Conservation (phyloP, 306 rosid genomes). For the Begonia masoniana region DNA sequence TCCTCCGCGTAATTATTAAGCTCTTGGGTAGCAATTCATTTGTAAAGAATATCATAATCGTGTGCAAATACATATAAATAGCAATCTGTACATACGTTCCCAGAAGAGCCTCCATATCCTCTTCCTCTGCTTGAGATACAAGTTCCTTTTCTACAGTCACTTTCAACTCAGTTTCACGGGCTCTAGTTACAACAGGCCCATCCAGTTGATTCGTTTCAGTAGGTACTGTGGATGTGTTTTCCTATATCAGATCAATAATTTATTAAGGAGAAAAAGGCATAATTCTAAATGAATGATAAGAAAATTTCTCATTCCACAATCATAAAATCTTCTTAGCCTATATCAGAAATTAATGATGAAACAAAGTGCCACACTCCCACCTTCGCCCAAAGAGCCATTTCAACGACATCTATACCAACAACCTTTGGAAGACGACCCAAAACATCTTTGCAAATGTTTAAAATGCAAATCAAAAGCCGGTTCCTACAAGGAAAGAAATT, state of each 20-base stretch:
- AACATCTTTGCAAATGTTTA: slow-evolving; percentile 75
- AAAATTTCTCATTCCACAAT: too few species aligned
- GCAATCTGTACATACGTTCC: slow-evolving; percentile 57
- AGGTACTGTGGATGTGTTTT: slow-evolving; percentile 53
- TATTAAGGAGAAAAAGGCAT: too few species aligned
- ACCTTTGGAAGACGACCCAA: slow-evolving; percentile 85
- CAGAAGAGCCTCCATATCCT: slow-evolving; percentile 94
- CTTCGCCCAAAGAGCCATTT: slow-evolving; percentile 99
- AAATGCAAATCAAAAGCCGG: slow-evolving; percentile 62
- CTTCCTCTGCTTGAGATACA: slow-evolving; percentile 98
- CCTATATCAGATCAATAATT: slow-evolving; percentile 27
- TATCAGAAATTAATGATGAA: too few species aligned
- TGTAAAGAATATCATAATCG: too few species aligned
- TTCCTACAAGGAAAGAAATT: slow-evolving; percentile 33
- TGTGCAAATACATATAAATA: not conserved
- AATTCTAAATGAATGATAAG: too few species aligned
- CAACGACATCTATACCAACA: slow-evolving; percentile 93
- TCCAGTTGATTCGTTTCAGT: slow-evolving; percentile 26
- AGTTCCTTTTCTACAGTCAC: slow-evolving; percentile 93
- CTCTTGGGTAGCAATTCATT: too few species aligned
- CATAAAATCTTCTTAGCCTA: too few species aligned
- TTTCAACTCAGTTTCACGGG: slow-evolving; percentile 51
- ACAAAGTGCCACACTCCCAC: slow-evolving; percentile 14
- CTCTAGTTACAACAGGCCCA: slow-evolving; percentile 43
- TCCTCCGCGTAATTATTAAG: too few species aligned